Evolutionary conservation across 345 rosid genomes (phyloP).

Genomic region (Camelina laxa): DNA sequence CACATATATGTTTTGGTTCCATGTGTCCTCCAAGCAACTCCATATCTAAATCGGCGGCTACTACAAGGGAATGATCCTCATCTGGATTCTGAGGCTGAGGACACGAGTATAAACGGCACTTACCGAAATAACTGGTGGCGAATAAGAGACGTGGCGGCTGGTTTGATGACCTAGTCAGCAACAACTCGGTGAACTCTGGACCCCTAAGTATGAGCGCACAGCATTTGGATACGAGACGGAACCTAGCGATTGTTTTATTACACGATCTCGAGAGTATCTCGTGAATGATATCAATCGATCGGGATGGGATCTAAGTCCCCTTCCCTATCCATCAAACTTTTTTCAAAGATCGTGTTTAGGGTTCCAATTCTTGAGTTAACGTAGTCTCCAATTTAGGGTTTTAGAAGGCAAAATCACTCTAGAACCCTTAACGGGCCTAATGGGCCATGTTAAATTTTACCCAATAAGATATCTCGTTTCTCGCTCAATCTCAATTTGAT

Average conservation of each 20-base stretch:
- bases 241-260: not conserved
- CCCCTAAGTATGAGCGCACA: not conserved
- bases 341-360: not conserved
- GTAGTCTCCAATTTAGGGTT: not conserved
- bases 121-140: not conserved
- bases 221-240: not conserved
- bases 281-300: not conserved
- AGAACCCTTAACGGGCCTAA: not conserved
- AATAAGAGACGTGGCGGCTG: not conserved
- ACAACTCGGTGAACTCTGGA: not conserved
- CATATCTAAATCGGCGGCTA: not conserved
- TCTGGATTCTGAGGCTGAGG: not conserved
- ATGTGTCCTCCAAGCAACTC: not conserved
- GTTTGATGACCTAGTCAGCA: not conserved
- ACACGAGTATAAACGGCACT: not conserved
- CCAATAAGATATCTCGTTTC: conserved; percentile 5
- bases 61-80: not conserved
- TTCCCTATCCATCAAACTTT: not conserved
- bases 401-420: not conserved
- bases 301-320: not conserved
- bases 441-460: not conserved
- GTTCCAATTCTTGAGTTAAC: not conserved
- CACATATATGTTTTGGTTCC: not conserved
- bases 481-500: conserved; percentile 3
- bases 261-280: conserved; percentile 5